Conservation (phyloP, 1,284 basidiomycete species). For the Leccinum brunneo-olivaceum region DNA sequence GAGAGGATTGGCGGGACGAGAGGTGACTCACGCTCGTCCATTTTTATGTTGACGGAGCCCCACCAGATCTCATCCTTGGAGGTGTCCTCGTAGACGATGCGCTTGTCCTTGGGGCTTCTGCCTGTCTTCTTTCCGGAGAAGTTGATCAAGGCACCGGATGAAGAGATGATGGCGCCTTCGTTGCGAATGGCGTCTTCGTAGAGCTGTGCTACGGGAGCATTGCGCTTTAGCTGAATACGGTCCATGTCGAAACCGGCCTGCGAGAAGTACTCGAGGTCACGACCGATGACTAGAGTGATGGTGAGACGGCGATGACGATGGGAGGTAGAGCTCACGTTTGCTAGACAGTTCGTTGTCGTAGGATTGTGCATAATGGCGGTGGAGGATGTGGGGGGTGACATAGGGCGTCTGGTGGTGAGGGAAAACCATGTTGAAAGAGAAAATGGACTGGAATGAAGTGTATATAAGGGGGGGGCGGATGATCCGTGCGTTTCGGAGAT, state of each 20-base stretch:
- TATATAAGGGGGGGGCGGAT: conserved; percentile 15
- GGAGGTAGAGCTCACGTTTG: conserved; percentile 37
- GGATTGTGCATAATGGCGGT: conserved; percentile 73
- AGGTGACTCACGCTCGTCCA: conserved; percentile 80
- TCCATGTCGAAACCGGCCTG: conserved; percentile 99
- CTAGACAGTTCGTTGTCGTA: conserved; percentile 56
- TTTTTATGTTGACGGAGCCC: conserved; percentile 99
- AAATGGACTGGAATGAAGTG: conserved; percentile 2
- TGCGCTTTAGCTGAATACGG: conserved; percentile 84
- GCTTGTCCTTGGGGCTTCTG: conserved; percentile 98
- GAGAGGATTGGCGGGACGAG: not conserved
- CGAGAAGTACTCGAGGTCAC: conserved; percentile 95
- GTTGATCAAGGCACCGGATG: conserved; percentile 96
- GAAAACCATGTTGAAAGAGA: conserved; percentile 41
- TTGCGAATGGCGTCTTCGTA: conserved; percentile 99
- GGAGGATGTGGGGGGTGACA: conserved; percentile 78
- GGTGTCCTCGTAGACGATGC: conserved; percentile 97
- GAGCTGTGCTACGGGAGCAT: conserved; percentile 89
- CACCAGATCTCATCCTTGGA: conserved; percentile 99
- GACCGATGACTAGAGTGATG: conserved; percentile 64
- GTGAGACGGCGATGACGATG: conserved; percentile 10
- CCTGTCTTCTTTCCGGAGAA: conserved; percentile 99
- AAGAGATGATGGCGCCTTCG: conserved; percentile 96
- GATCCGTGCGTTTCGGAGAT: conserved; percentile 24
- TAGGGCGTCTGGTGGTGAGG: conserved; percentile 68